Evolutionary conservation across 2,329 filamentous ascomycete species (phyloP).

Genomic region (Pseudogymnoascus sp.): DNA sequence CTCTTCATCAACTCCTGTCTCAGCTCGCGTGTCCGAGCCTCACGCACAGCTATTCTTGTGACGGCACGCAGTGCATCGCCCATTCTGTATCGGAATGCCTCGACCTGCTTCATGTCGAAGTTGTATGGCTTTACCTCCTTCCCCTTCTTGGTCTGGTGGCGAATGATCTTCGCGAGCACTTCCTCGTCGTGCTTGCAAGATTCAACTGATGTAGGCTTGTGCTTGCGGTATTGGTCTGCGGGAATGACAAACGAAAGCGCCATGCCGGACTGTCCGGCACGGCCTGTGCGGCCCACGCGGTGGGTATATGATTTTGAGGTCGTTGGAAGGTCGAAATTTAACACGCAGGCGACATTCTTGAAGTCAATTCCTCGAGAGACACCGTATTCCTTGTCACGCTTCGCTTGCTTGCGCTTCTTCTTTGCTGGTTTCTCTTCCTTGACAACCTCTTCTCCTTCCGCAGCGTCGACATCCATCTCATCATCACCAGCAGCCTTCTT

Average conservation of each 20-base stretch:
- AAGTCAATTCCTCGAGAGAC: conserved; percentile 97
- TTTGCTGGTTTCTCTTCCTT: conserved; percentile 38
- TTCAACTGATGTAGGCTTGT: conserved; percentile 74
- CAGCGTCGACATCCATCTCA: conserved; percentile 29
- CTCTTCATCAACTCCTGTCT: conserved; percentile 85
- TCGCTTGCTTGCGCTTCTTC: conserved; percentile 58
- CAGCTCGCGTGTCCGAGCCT: conserved; percentile 82
- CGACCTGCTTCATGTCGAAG: conserved; percentile 90
- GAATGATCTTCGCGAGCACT: conserved; percentile 70
- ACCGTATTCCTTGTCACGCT: conserved; percentile 78
- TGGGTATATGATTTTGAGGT: conserved; percentile 93
- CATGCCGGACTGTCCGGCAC: conserved; percentile 87
- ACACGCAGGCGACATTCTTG: conserved; percentile 84
- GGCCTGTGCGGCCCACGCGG: conserved; percentile 85
- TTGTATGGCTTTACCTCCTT: conserved; percentile 83
- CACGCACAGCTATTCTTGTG: conserved; percentile 80
- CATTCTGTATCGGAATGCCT: conserved; percentile 91
- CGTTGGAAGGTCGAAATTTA: conserved; percentile 93
- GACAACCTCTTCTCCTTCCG: conserved; percentile 29
- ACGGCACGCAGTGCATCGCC: conserved; percentile 86
- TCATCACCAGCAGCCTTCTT: conserved; percentile 15
- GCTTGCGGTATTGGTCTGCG: conserved; percentile 73
- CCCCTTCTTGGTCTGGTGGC: conserved; percentile 69
- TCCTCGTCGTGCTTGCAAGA: conserved; percentile 78
- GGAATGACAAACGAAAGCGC: conserved; percentile 93